Evolutionary conservation across 495 filamentous ascomycete species (phyloP).

Genomic region (Penicillium angulare): DNA sequence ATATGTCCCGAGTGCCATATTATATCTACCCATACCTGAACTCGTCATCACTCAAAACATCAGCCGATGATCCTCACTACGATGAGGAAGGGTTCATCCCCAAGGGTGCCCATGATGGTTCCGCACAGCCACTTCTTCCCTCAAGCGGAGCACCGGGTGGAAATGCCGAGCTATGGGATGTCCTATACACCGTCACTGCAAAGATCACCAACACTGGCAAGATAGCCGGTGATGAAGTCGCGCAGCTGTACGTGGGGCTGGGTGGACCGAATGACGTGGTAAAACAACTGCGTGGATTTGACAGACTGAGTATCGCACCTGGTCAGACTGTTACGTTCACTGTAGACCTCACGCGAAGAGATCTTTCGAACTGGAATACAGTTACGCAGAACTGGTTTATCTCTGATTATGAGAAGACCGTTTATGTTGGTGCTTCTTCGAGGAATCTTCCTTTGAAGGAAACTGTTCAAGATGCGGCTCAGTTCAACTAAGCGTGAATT

Average conservation of each 20-base stretch:
- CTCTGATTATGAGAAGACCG: conserved; percentile 32
- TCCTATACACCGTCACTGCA: conserved; percentile 45
- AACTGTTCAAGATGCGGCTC: background rate
- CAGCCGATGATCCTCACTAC: conserved; percentile 43
- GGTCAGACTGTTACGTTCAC: conserved; percentile 41
- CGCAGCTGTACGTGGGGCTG: conserved; percentile 65
- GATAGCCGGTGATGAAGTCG: conserved; percentile 54
- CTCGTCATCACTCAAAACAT: background rate
- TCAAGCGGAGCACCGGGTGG: conserved; percentile 54
- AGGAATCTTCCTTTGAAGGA: conserved; percentile 18
- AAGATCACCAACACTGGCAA: conserved; percentile 51
- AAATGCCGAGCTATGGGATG: conserved; percentile 55
- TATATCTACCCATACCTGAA: conserved; percentile 4
- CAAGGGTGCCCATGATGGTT: conserved; percentile 1
- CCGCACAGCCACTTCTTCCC: conserved; percentile 29
- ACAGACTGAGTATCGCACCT: conserved; percentile 49
- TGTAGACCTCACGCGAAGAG: conserved; percentile 58
- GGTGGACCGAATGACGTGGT: conserved; percentile 33
- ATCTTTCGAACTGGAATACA: conserved; percentile 67
- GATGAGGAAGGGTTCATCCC: conserved; percentile 31
- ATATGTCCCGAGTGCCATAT: background rate
- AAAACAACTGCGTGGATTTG: conserved; percentile 58
- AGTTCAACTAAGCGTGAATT: background rate
- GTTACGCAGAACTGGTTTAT: conserved; percentile 64
- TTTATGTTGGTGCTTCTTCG: conserved; percentile 60